These are phyloP conservation scores for Sergeia podlipaevii DNA, from an alignment of 208 protist genomes.

Conservation along the genomic window DNA sequence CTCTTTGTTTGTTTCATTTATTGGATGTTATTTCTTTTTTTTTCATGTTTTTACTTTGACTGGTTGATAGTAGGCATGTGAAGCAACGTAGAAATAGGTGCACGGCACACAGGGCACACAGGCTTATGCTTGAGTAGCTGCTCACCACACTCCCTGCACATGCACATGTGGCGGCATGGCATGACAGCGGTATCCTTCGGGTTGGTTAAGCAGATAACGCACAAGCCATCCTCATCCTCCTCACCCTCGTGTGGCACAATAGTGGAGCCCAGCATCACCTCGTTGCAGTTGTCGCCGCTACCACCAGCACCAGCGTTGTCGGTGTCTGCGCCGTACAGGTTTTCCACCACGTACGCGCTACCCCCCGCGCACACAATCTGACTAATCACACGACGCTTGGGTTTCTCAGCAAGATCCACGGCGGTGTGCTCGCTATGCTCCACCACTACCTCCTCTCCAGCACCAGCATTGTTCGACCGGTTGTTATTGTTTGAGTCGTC, in stretches of 20 bases:
- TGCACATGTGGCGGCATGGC: conserved; percentile 94
- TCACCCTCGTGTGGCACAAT: conserved; percentile 60
- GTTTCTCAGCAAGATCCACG: conserved; percentile 72
- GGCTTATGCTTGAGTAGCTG: conserved; percentile 89
- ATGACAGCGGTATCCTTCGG: conserved; percentile 90
- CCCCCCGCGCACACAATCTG: conserved; percentile 76
- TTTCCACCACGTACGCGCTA: conserved; percentile 85
- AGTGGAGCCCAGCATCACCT: conserved; percentile 75
- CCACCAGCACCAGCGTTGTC: conserved; percentile 28
- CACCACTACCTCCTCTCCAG: conserved; percentile 43
- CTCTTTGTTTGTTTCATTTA: not conserved
- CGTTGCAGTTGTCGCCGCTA: conserved; percentile 32
- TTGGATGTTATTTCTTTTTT: conserved; percentile 4
- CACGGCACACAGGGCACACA: conserved; percentile 93
- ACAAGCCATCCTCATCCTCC: conserved; percentile 83
- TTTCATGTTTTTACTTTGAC: conserved; percentile 22
- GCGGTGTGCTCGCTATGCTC: conserved; percentile 89
- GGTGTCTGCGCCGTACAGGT: conserved; percentile 80
- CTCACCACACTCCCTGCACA: conserved; percentile 93
- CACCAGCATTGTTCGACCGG: conserved; percentile 2
- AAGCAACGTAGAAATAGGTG: conserved; percentile 81
- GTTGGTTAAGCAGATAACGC: conserved; percentile 94
- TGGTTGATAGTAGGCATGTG: conserved; percentile 73
- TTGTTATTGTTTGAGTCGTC: conserved; percentile 17
- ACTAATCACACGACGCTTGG: conserved; percentile 78